Evolutionary conservation across 768 basidiomycete species (phyloP).

Genomic region (Auricularia sp.): DNA sequence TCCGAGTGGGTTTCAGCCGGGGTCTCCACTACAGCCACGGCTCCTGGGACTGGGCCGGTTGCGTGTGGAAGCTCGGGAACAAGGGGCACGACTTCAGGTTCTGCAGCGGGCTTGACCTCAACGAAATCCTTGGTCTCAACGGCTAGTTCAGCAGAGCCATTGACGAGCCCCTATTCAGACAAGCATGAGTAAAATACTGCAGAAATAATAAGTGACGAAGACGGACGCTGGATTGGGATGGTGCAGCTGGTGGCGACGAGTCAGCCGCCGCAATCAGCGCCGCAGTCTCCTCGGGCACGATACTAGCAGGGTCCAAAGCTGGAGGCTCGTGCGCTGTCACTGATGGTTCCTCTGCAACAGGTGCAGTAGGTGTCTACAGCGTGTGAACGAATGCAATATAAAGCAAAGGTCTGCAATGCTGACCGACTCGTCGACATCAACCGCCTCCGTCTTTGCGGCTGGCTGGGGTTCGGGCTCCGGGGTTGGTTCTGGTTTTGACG

Average conservation of each 20-base stretch:
- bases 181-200: too few species aligned
- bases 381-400: neutral
- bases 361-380: slow-evolving; percentile 1
- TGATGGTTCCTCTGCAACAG: slow-evolving; percentile 4
- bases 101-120: neutral
- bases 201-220: too few species aligned
- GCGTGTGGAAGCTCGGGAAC: neutral
- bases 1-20: neutral
- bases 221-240: too few species aligned
- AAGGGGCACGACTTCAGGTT: neutral
- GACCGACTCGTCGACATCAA: neutral
- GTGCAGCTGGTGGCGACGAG: too few species aligned
- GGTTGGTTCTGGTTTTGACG: slow-evolving; percentile 4
- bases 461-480: slow-evolving; percentile 6
- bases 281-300: too few species aligned
- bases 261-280: too few species aligned
- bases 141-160: neutral
- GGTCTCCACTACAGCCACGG: neutral
- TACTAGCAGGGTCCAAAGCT: too few species aligned
- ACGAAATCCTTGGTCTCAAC: neutral
- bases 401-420: neutral
- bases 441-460: slow-evolving; percentile 3
- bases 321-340: too few species aligned
- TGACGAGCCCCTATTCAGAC: slow-evolving; percentile 1
- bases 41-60: neutral